phyloP scores from a whole-genome alignment of 169 alveolate genomes.

The Cryptosporidium canis region DNA sequence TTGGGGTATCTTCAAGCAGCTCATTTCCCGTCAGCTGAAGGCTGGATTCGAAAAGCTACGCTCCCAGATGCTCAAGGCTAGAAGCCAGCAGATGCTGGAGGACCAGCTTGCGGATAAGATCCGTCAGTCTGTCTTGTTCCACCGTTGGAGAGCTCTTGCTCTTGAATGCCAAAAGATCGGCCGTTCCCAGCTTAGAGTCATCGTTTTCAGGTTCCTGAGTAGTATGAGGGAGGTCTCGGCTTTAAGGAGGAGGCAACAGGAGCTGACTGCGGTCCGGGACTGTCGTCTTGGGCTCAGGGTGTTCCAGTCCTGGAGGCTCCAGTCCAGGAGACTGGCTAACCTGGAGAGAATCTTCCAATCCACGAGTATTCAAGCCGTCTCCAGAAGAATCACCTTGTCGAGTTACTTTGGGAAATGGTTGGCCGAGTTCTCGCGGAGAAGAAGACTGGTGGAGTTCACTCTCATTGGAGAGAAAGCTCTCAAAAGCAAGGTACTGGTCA shows the following conservation, averaged over 20 bases:
- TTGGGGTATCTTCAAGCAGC: background rate
- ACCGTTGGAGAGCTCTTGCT: background rate
- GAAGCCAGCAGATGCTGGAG: background rate
- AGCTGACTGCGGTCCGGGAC: background rate
- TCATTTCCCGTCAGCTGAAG: background rate
- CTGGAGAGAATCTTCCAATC: background rate
- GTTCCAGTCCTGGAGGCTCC: background rate
- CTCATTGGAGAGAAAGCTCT: background rate
- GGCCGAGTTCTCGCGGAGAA: background rate
- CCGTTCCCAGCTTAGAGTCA: background rate
- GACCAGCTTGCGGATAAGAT: background rate
- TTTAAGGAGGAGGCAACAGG: background rate
- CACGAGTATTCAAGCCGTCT: background rate
- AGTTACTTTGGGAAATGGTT: slow-evolving; percentile 12
- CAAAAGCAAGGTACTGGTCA: background rate
- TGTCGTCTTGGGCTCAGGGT: background rate
- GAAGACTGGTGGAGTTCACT: background rate
- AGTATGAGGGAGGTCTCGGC: background rate
- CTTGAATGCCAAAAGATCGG: background rate
- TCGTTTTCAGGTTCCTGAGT: background rate
- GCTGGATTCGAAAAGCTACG: background rate
- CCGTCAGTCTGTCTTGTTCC: background rate
- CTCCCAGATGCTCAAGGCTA: background rate
- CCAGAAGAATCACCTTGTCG: background rate
- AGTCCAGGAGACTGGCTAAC: background rate